Base-by-base conservation (phyloP, 768 basidiomycete genomes). In the Coprinopsis strossmayeri region DNA sequence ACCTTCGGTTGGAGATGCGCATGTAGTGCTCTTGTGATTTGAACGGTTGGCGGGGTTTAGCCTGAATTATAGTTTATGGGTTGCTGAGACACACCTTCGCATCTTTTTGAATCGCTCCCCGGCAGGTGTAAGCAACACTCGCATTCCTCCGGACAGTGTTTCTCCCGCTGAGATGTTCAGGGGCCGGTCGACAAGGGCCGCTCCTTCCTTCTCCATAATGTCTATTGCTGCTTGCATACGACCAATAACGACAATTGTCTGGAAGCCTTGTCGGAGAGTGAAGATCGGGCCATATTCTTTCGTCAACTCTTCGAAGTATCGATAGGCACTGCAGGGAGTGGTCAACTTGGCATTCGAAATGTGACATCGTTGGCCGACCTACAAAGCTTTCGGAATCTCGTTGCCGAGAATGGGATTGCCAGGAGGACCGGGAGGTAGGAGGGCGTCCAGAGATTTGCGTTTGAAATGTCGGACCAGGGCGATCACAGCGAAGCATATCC, bases 181-280 rank as follows among this genome's bases (percentile, higher is more conserved):
- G 18, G 81, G 81, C 43, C 81, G 65, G 55, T 82, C 81, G 0
- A 72, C 74, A n/a, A 77, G 61, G 3, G 67, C 53, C 3, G 75
- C 72, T n/a, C 81, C 81, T 53, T 82, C 77, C 45, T 77, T 77
- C 57, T 84, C 81, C 79, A 84, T 78, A 48, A 84, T 75, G 18
- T 83, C 80, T 0, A 81, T 70, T 0, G 81, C 80, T 30, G 79
- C 79, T 60, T 81, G 61, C 43, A 77, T 58, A 2, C 77, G 64
- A 0, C 76, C 75, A 24, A 80, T 67, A 39, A 82, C 66, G 48
- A 78, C 60, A 37, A 70, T 65, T 9, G 64, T 68, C 9, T 62
- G 62, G 11, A 66, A 57, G 1, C 83, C 82, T 48, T 78, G 66
- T 0, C 76, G 70, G 1, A 84, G 60, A 0, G 77, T 73, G 54